Evolutionary conservation across 1,284 basidiomycete species (phyloP).

Genomic region (Marasmius tenuissimus): DNA sequence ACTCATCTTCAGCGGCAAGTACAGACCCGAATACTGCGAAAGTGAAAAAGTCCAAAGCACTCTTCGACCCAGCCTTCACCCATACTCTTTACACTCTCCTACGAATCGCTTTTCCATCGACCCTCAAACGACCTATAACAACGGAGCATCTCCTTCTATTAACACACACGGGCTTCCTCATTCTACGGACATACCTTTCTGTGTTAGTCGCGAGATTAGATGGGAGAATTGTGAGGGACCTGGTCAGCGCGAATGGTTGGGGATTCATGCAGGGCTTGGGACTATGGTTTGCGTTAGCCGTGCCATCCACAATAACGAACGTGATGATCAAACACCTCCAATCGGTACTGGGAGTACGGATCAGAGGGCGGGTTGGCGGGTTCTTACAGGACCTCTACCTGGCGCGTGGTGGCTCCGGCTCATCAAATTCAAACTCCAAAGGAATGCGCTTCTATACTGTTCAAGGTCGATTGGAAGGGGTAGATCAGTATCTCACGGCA

Average conservation of each 20-base stretch:
- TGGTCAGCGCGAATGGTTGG: constrained; percentile 79
- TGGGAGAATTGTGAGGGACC: constrained; percentile 86
- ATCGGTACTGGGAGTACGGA: constrained; percentile 82
- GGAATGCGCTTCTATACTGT: background rate
- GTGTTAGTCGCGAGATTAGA: constrained; percentile 89
- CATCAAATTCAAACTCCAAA: background rate
- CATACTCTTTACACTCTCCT: constrained; percentile 77
- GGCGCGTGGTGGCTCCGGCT: constrained; percentile 54
- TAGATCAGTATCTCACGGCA: constrained; percentile 91
- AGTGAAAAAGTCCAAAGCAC: constrained; percentile 48
- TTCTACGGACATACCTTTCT: constrained; percentile 84
- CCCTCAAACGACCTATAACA: constrained; percentile 40
- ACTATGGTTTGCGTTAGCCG: constrained; percentile 88
- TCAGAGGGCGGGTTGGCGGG: constrained; percentile 86
- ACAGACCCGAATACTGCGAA: background rate
- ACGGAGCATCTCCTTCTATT: constrained; percentile 80
- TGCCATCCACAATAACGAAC: constrained; percentile 96
- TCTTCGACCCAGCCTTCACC: constrained; percentile 80
- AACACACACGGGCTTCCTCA: constrained; percentile 85
- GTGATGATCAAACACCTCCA: constrained; percentile 94
- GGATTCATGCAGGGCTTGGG: constrained; percentile 85
- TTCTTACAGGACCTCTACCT: constrained; percentile 95
- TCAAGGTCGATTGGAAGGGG: constrained; percentile 46
- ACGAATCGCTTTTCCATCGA: constrained; percentile 74
- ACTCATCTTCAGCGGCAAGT: background rate